A percentile compares a stretch with the other conserved stretches of the same genome.
Conservation (phyloP, 2,329 filamentous ascomycete species). For the Penicillium olsonii region DNA sequence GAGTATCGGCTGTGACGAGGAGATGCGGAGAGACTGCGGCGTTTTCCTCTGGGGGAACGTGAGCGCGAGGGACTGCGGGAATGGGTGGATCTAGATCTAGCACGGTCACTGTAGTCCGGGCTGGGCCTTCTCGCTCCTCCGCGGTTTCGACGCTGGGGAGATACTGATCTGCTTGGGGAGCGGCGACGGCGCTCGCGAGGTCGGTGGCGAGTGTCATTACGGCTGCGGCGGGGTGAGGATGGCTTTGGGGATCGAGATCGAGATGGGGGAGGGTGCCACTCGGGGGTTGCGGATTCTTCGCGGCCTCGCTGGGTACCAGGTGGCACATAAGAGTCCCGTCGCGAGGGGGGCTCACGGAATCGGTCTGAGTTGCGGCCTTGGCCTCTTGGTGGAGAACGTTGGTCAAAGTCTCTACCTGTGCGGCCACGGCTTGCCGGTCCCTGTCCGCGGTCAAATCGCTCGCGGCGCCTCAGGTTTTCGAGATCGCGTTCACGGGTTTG, state of each 20-base stretch:
- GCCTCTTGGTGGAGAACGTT: slow-evolving; percentile 55
- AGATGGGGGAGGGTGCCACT: slow-evolving; percentile 28
- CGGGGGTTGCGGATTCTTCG: slow-evolving; percentile 35
- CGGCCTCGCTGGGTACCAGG: slow-evolving; percentile 43
- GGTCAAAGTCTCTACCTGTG: slow-evolving; percentile 49
- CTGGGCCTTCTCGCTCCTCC: slow-evolving; percentile 39
- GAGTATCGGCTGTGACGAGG: slow-evolving; percentile 35
- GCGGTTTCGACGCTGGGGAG: slow-evolving; percentile 39
- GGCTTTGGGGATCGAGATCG: slow-evolving; percentile 30
- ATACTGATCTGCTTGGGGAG: slow-evolving; percentile 37
- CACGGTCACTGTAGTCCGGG: slow-evolving; percentile 48
- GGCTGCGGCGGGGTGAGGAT: slow-evolving; percentile 29
- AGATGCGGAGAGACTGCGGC: slow-evolving; percentile 39
- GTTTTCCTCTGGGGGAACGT: slow-evolving; percentile 55
- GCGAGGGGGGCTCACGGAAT: slow-evolving; percentile 47
- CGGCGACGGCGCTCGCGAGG: slow-evolving; percentile 30
- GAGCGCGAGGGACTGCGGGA: slow-evolving; percentile 55
- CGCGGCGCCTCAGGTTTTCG: slow-evolving; percentile 63
- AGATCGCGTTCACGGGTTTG: slow-evolving; percentile 71
- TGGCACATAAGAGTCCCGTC: slow-evolving; percentile 62
- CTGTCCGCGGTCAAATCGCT: slow-evolving; percentile 43
- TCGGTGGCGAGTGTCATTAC: slow-evolving; percentile 29
- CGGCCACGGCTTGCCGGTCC: too few relatives aligned
- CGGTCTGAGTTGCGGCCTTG: slow-evolving; percentile 45
- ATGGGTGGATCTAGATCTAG: slow-evolving; percentile 53